A percentile compares a stretch with the other conserved stretches of the same genome.
Evolutionary conservation across 495 filamentous ascomycete species (phyloP).

Genomic region (Beverwykella pulmonaria): DNA sequence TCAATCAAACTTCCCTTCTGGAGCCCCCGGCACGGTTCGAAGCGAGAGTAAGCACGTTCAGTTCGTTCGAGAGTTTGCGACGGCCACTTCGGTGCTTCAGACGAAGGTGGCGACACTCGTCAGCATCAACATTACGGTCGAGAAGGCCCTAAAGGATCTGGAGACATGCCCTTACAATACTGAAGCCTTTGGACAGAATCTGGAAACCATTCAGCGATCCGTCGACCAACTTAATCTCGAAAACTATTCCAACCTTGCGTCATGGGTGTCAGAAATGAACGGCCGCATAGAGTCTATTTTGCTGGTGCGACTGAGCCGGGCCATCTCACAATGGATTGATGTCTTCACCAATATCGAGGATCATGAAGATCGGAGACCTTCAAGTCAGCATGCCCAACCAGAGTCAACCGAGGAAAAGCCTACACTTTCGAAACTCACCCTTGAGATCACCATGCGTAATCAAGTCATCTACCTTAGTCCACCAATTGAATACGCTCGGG

Average conservation of each 20-base stretch:
- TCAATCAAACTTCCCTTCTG: constrained; percentile 53
- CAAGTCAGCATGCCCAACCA: constrained; percentile 48
- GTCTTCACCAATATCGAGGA: constrained; percentile 61
- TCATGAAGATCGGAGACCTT: constrained; percentile 52
- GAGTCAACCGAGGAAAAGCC: constrained; percentile 56
- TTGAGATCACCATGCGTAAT: constrained; percentile 94
- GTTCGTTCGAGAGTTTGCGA: constrained; percentile 90
- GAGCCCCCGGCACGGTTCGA: constrained; percentile 48
- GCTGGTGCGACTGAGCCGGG: constrained; percentile 72
- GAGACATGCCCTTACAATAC: constrained; percentile 80
- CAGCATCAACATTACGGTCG: constrained; percentile 77
- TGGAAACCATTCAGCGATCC: constrained; percentile 81
- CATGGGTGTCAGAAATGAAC: constrained; percentile 88
- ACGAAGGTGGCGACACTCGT: constrained; percentile 76
- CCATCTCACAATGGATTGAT: constrained; percentile 80
- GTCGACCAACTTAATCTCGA: constrained; percentile 96
- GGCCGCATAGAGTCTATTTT: constrained; percentile 76
- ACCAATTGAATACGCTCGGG: constrained; percentile 85
- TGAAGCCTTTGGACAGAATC: constrained; percentile 71
- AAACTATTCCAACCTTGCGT: constrained; percentile 85
- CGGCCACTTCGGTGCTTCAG: constrained; percentile 80
- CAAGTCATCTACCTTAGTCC: constrained; percentile 95
- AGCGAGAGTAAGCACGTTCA: constrained; percentile 92
- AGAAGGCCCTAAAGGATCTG: constrained; percentile 80
- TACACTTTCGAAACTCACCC: constrained; percentile 68